phyloP scores from a whole-genome alignment of 371 early-diverging fungal species.

The Coemansia sp. region DNA sequence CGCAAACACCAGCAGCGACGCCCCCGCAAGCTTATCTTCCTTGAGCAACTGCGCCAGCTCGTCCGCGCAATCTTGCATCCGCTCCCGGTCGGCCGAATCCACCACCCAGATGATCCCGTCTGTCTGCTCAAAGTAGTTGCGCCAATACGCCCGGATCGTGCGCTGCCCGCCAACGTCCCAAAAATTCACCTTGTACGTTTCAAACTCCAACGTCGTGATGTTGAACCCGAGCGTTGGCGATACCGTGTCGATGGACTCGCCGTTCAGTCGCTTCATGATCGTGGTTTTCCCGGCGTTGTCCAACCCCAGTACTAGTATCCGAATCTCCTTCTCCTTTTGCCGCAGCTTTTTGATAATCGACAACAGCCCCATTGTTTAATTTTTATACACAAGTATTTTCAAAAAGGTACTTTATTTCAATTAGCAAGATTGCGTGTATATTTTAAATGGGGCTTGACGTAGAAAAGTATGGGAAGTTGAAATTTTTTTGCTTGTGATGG shows the following conservation, averaged over 20 bases:
- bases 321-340: slow-evolving; percentile 85
- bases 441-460: too few species aligned
- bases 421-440: too few species aligned
- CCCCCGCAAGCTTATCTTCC: slow-evolving; percentile 93
- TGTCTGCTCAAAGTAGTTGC: slow-evolving; percentile 99
- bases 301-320: slow-evolving; percentile 92
- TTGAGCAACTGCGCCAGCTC: slow-evolving; percentile 79
- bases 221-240: slow-evolving; percentile 98
- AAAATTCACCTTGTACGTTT: slow-evolving; percentile 75
- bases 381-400: not conserved
- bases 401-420: too few species aligned
- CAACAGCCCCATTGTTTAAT: slow-evolving; percentile 69
- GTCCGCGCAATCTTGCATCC: slow-evolving; percentile 76
- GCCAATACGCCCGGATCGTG: slow-evolving; percentile 97
- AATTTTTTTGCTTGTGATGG: too few species aligned
- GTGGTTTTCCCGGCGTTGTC: slow-evolving; percentile 99
- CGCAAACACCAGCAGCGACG: slow-evolving; percentile 89
- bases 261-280: slow-evolving; percentile 92
- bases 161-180: slow-evolving; percentile 99
- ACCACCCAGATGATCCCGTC: slow-evolving; percentile 99
- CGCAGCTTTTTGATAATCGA: slow-evolving; percentile 90
- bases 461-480: too few species aligned
- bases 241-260: slow-evolving; percentile 86
- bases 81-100: slow-evolving; percentile 86
- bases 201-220: slow-evolving; percentile 80